Conservation (phyloP, 345 rosid genomes). For the Reutealis trisperma region DNA sequence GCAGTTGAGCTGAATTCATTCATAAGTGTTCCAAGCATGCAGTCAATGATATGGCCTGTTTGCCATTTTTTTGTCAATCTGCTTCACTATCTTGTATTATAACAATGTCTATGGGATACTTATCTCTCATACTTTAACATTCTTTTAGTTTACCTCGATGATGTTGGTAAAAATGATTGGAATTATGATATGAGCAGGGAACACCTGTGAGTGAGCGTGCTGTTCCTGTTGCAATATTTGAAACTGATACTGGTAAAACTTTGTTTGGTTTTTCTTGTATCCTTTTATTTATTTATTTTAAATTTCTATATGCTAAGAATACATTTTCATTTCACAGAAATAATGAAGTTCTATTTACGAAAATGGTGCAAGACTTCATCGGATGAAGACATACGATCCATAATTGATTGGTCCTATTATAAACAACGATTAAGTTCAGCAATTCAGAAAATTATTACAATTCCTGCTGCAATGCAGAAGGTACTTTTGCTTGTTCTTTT, state of each 20-base stretch:
- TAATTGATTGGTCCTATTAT: constrained; percentile 93
- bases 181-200: constrained; percentile 60
- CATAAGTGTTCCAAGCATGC: neutral
- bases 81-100: neutral
- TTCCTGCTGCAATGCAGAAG: constrained; percentile 99
- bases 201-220: constrained; percentile 98
- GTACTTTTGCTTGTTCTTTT: constrained; percentile 37
- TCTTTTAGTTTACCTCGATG: constrained; percentile 13
- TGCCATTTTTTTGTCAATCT: neutral
- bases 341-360: constrained; percentile 68
- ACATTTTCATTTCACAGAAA: constrained; percentile 50
- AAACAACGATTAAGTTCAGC: constrained; percentile 93
- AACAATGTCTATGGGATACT: neutral
- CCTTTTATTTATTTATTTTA: constrained; percentile 4
- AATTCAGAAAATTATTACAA: constrained; percentile 87
- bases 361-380: constrained; percentile 93
- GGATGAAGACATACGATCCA: constrained; percentile 71
- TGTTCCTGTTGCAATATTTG: constrained; percentile 97
- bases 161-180: constrained; percentile 15
- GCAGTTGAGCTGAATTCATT: neutral
- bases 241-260: constrained; percentile 71
- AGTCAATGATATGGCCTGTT: neutral
- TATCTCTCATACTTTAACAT: constrained; percentile 14
- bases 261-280: constrained; percentile 24
- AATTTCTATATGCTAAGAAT: constrained; percentile 20